phyloP scores from a whole-genome alignment of 2,329 filamentous ascomycete genomes.

The Hymenoscyphus repandus region DNA sequence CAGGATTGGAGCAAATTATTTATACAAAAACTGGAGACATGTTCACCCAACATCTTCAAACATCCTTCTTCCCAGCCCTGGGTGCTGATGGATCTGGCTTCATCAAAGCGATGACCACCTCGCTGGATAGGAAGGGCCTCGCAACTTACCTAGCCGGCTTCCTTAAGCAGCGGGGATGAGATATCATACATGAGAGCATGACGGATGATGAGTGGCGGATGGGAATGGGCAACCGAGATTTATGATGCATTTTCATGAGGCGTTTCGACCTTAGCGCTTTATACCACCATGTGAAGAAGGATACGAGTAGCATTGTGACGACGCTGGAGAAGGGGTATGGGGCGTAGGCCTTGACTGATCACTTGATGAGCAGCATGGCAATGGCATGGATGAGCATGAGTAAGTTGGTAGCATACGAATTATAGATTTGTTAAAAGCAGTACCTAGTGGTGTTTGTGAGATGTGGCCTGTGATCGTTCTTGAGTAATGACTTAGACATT shows the following conservation, averaged over 20 bases:
- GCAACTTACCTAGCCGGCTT: conserved; percentile 59
- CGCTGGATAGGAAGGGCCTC: conserved; percentile 55
- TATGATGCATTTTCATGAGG: conserved; percentile 3
- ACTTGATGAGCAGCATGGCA: no score
- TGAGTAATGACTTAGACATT: no score
- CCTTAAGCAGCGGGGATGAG: conserved; percentile 36
- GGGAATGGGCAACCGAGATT: background rate
- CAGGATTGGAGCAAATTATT: conserved; percentile 79
- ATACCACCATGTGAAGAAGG: conserved; percentile 2
- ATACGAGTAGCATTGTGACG: no score
- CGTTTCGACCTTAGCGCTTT: conserved; percentile 1
- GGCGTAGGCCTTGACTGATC: no score
- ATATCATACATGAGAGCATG: background rate
- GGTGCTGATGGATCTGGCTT: conserved; percentile 59
- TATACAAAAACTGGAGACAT: conserved; percentile 82
- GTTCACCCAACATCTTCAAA: conserved; percentile 67
- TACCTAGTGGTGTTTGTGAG: no score
- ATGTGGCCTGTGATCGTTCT: no score
- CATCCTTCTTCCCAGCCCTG: conserved; percentile 57
- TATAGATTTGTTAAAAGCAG: no score
- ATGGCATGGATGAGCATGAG: no score
- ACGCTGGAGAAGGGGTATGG: no score
- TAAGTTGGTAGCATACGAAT: no score
- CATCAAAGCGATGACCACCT: conserved; percentile 52
- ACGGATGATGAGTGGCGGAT: background rate